A percentile compares a stretch with the other conserved stretches of the same genome.
Evolutionary conservation across 768 basidiomycete genomes (phyloP).

Genomic region (Kwoniella sp.): DNA sequence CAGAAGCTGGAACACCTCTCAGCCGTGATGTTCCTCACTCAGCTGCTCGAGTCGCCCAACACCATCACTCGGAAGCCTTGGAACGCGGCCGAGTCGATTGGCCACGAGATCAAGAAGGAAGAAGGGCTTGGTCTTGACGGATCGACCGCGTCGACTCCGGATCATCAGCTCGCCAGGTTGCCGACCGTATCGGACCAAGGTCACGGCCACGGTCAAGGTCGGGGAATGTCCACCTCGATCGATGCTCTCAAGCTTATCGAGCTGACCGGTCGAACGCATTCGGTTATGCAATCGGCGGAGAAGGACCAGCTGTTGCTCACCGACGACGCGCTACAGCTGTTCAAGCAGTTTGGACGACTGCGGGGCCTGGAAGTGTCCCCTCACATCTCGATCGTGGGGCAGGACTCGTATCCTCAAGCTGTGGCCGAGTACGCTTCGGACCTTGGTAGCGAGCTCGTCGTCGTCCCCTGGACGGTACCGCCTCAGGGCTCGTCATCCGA

Average conservation of each 20-base stretch:
- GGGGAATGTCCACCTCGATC: constrained; percentile 51
- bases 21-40: constrained; percentile 80
- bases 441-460: constrained; percentile 64
- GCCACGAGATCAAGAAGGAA: constrained; percentile 7
- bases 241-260: constrained; percentile 85
- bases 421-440: constrained; percentile 62
- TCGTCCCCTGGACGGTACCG: constrained; percentile 71
- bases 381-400: constrained; percentile 69
- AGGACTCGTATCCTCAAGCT: constrained; percentile 65
- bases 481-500: constrained; percentile 22
- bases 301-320: constrained; percentile 51
- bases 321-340: constrained; percentile 60
- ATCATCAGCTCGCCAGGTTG: constrained; percentile 13
- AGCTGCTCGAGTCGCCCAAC: constrained; percentile 62
- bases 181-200: constrained; percentile 1
- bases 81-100: constrained; percentile 4
- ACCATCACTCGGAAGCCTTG: constrained; percentile 2
- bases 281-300: constrained; percentile 74
- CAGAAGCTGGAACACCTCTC: constrained; percentile 87
- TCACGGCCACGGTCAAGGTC: not conserved
- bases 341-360: constrained; percentile 45
- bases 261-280: constrained; percentile 79
- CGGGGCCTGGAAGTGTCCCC: constrained; percentile 60
- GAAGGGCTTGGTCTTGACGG: constrained; percentile 23
- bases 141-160: constrained; percentile 24